Evolutionary conservation across 2,329 filamentous ascomycete genomes (phyloP).

Genomic region (Hyphodiscus sp.): DNA sequence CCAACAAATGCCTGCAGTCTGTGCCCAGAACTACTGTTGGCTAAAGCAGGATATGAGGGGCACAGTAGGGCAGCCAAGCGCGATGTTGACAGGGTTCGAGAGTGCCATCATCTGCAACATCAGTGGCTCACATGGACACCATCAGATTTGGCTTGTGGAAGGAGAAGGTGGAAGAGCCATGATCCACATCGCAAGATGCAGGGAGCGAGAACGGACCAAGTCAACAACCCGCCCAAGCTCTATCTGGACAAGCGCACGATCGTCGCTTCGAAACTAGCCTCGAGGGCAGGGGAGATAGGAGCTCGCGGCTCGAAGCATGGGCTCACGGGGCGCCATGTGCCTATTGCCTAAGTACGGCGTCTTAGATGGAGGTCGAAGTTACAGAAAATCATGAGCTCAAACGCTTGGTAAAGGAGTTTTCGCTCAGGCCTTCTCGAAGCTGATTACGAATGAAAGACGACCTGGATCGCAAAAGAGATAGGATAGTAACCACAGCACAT

Average conservation of each 20-base stretch:
- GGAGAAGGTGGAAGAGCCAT: constrained; percentile 13
- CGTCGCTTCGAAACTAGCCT: constrained; percentile 1
- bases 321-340: constrained; percentile 20
- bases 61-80: constrained; percentile 16
- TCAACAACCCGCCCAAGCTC: constrained; percentile 5
- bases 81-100: constrained; percentile 20
- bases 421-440: background rate
- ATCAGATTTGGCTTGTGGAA: constrained; percentile 18
- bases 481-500: no score
- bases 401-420: background rate
- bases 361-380: background rate
- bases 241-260: constrained; percentile 10
- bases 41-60: background rate
- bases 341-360: background rate
- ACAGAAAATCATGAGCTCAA: background rate
- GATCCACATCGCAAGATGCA: constrained; percentile 14
- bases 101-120: constrained; percentile 8
- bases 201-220: constrained; percentile 7
- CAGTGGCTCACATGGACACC: constrained; percentile 23
- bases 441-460: no score
- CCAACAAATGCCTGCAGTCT: constrained; percentile 17
- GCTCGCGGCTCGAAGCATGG: constrained; percentile 24
- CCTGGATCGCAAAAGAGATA: no score
- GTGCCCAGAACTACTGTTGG: constrained; percentile 16
- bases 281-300: constrained; percentile 18